Percentiles rank a stretch among this genome's conserved stretches.
Conservation (phyloP, 1,284 basidiomycete species). For the Heliocybe sulcata region DNA sequence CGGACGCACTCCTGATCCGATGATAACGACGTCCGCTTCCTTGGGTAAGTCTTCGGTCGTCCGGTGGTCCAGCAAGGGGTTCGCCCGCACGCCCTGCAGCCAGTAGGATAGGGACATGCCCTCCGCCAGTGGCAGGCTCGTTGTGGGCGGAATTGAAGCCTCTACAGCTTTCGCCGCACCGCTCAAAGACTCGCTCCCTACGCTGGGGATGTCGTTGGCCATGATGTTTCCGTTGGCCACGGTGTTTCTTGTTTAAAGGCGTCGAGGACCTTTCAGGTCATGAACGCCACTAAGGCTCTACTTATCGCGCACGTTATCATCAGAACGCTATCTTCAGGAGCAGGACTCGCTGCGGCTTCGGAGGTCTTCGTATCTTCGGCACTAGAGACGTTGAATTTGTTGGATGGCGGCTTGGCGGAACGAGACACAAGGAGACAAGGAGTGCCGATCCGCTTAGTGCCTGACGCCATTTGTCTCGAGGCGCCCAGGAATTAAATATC, state of each 20-base stretch:
- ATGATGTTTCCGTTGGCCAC: background rate
- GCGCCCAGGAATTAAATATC: too few species aligned
- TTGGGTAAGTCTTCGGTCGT: constrained; percentile 30
- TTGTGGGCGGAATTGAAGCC: background rate
- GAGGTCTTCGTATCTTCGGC: background rate
- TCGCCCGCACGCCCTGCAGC: constrained; percentile 16
- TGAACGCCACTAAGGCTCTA: background rate
- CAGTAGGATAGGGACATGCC: constrained; percentile 14
- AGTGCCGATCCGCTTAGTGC: background rate
- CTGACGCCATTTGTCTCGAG: background rate
- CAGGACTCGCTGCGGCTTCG: background rate
- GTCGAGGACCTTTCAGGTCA: too few species aligned
- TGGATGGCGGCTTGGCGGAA: too few species aligned
- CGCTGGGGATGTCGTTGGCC: background rate
- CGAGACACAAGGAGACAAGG: too few species aligned
- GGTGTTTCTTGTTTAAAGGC: background rate
- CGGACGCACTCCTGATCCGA: constrained; percentile 50
- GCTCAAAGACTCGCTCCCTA: background rate
- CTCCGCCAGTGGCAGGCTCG: background rate
- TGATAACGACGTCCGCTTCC: constrained; percentile 55
- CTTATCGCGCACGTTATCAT: background rate
- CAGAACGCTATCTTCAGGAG: background rate
- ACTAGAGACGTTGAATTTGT: background rate
- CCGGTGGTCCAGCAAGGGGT: constrained; percentile 14
- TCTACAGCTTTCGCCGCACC: background rate